A percentile compares a stretch with the other conserved stretches of the same genome.
Evolutionary conservation across 1,284 basidiomycete genomes (phyloP).

Genomic region (Naganishia sp.): DNA sequence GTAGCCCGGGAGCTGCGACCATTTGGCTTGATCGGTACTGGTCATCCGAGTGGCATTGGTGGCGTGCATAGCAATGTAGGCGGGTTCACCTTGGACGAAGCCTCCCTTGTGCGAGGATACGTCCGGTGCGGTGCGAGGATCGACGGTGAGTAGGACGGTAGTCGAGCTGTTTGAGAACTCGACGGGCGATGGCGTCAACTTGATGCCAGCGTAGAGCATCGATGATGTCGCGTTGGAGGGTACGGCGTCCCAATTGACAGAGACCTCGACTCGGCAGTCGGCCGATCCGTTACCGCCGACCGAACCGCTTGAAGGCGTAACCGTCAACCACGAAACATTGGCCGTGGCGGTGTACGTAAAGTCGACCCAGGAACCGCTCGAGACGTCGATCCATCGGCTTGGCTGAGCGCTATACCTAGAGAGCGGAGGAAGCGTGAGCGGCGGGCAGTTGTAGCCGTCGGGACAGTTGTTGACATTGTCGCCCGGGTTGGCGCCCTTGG

Average conservation of each 20-base stretch:
- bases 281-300: conserved; percentile 57
- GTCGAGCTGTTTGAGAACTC: conserved; percentile 38
- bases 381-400: conserved; percentile 66
- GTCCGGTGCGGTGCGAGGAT: conserved; percentile 51
- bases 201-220: conserved; percentile 23
- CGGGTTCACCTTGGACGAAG: conserved; percentile 67
- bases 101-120: conserved; percentile 44
- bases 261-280: conserved; percentile 62
- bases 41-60: conserved; percentile 53
- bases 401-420: conserved; percentile 57
- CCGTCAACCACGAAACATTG: conserved; percentile 61
- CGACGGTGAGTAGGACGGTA: conserved; percentile 57
- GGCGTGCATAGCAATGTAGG: conserved; percentile 67
- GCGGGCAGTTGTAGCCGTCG: conserved; percentile 58
- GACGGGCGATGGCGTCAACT: conserved; percentile 12
- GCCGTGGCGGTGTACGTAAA: conserved; percentile 62
- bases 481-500: conserved; percentile 54
- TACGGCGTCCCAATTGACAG: conserved; percentile 64
- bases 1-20: conserved; percentile 63
- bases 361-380: conserved; percentile 62
- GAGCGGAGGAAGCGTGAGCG: conserved; percentile 58
- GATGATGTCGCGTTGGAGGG: conserved; percentile 34
- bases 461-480: conserved; percentile 54
- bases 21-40: conserved; percentile 58
- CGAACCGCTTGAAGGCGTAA: conserved; percentile 59